A percentile compares a stretch with the other conserved stretches of the same genome.
These are phyloP conservation scores for Trametes maxima DNA, from an alignment of 768 basidiomycete species.

Conservation along the genomic window DNA sequence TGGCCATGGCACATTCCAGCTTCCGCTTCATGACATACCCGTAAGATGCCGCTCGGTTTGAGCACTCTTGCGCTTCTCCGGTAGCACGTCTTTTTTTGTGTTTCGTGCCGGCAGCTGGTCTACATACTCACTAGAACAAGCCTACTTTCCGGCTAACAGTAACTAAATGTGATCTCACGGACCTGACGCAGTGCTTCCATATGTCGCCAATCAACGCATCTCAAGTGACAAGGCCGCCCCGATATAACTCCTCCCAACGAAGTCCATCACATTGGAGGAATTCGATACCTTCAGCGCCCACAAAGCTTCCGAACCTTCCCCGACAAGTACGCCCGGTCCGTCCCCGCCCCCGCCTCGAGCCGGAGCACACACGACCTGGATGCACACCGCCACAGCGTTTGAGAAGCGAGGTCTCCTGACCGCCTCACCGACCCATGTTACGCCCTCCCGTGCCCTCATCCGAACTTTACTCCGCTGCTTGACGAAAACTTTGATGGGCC, in stretches of 20 bases:
- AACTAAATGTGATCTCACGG: too few relatives aligned
- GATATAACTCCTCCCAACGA: background rate
- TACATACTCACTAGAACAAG: too few relatives aligned
- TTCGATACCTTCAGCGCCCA: background rate
- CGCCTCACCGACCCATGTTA: background rate
- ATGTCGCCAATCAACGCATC: too few relatives aligned
- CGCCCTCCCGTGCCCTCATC: background rate
- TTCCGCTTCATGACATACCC: too few relatives aligned
- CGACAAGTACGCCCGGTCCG: conserved; percentile 8
- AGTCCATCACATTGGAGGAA: background rate
- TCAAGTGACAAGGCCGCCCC: too few relatives aligned
- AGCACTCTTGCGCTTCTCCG: too few relatives aligned
- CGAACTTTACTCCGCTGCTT: conserved; percentile 4
- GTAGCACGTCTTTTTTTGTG: too few relatives aligned
- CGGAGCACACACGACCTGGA: background rate
- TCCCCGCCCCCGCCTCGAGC: background rate
- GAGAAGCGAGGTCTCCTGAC: conserved; percentile 10
- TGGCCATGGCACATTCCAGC: too few relatives aligned
- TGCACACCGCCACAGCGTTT: background rate
- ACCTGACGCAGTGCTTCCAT: too few relatives aligned
- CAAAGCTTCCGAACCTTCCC: conserved; percentile 1
- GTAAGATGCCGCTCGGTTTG: too few relatives aligned
- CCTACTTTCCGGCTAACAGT: too few relatives aligned
- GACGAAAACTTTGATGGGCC: conserved; percentile 3
- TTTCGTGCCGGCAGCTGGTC: too few relatives aligned